A percentile compares a stretch with the other conserved stretches of the same genome.
These are phyloP conservation scores for Straminergon stramineum DNA, from an alignment of 225 moss, liverwort and hornwort species.

Conservation along the genomic window DNA sequence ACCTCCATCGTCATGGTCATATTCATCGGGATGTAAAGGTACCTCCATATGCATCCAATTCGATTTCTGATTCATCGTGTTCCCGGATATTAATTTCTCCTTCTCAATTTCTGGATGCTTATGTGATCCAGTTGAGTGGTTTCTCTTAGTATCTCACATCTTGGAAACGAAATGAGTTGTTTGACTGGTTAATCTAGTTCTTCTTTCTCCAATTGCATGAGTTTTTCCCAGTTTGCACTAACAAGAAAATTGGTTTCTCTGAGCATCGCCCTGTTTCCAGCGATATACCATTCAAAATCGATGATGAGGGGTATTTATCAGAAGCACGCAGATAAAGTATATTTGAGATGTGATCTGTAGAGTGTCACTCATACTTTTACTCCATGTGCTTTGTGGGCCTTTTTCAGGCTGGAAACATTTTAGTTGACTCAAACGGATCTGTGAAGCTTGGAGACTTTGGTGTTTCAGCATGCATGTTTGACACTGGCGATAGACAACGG, in stretches of 20 bases:
- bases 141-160: background rate
- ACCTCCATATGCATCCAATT: background rate
- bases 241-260: background rate
- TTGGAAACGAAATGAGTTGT: background rate
- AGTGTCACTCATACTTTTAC: background rate
- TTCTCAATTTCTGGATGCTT: background rate
- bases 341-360: background rate
- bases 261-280: background rate
- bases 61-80: background rate
- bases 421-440: conserved; percentile 70
- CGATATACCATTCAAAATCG: background rate
- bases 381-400: background rate
- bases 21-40: conserved; percentile 98
- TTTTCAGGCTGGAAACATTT: conserved; percentile 81
- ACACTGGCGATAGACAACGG: conserved; percentile 93
- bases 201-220: background rate
- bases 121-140: background rate
- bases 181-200: background rate
- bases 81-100: background rate
- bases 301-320: background rate
- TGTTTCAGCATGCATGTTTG: conserved; percentile 98
- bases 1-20: conserved; percentile 93
- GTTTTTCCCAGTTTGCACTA: background rate
- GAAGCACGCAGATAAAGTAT: background rate
- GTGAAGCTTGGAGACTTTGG: conserved; percentile 98